phyloP scores from a whole-genome alignment of 306 rosid genomes.

The Lathyrus oleraceus region DNA sequence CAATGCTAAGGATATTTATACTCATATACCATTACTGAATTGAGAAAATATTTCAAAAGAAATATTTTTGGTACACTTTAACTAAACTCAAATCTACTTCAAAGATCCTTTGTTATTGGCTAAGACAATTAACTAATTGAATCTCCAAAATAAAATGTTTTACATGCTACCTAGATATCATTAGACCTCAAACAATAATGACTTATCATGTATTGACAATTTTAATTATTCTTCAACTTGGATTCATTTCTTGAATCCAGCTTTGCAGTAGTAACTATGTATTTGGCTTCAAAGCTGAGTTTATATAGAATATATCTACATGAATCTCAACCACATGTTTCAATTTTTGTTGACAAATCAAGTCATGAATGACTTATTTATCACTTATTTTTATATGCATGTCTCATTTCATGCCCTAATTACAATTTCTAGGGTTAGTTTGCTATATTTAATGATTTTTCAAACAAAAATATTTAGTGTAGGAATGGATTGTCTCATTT shows the following conservation, averaged over 20 bases:
- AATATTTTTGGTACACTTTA: no score
- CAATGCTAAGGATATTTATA: no score
- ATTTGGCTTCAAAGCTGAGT: conserved; percentile 39
- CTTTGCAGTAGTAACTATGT: conserved; percentile 30
- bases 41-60: no score
- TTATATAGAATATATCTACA: conserved; percentile 23
- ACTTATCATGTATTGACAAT: no score
- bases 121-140: no score
- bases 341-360: conserved; percentile 10
- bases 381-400: conserved; percentile 41
- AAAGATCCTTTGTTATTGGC: no score
- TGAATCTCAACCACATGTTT: conserved; percentile 34
- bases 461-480: background rate
- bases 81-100: no score
- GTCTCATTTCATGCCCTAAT: background rate
- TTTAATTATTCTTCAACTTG: conserved; percentile 42
- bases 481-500: background rate
- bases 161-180: no score
- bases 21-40: no score
- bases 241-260: conserved; percentile 42
- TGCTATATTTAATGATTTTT: background rate
- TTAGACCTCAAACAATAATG: no score
- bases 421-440: background rate
- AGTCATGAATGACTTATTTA: conserved; percentile 36
- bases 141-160: no score